These are phyloP conservation scores for Metarhizium rileyi DNA, from an alignment of 2,329 filamentous ascomycete species.

Conservation along the genomic window DNA sequence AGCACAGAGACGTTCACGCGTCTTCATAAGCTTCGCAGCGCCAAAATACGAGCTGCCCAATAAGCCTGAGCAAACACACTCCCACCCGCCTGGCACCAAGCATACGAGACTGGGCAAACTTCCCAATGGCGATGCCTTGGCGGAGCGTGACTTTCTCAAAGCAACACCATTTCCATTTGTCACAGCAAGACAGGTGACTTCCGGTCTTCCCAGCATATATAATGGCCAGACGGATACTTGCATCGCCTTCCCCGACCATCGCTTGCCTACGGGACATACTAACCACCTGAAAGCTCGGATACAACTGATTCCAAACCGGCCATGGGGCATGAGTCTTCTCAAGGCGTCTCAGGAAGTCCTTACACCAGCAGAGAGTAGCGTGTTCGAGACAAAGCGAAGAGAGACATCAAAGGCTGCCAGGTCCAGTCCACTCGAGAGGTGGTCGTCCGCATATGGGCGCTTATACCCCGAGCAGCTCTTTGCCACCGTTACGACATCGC, in stretches of 20 bases:
- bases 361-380: slow-evolving; percentile 25
- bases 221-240: slow-evolving; percentile 55
- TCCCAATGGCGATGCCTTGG: slow-evolving; percentile 51
- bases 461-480: slow-evolving; percentile 44
- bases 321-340: slow-evolving; percentile 42
- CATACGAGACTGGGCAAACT: slow-evolving; percentile 41
- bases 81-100: slow-evolving; percentile 34
- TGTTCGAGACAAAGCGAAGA: slow-evolving; percentile 20
- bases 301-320: slow-evolving; percentile 47
- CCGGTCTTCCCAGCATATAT: slow-evolving; percentile 52
- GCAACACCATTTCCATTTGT: slow-evolving; percentile 52
- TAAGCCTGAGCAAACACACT: slow-evolving; percentile 52
- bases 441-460: slow-evolving; percentile 40
- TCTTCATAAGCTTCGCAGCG: slow-evolving; percentile 64
- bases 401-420: neutral
- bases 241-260: slow-evolving; percentile 58
- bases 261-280: slow-evolving; percentile 34
- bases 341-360: slow-evolving; percentile 34
- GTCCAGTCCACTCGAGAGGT: slow-evolving; percentile 12
- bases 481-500: slow-evolving; percentile 50
- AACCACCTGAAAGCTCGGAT: slow-evolving; percentile 35
- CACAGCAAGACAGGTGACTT: slow-evolving; percentile 41
- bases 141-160: slow-evolving; percentile 29
- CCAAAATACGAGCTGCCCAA: slow-evolving; percentile 50
- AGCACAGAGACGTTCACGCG: slow-evolving; percentile 52